phyloP scores from a whole-genome alignment of 139 green algal genomes.

The Picochlorum sp. region DNA sequence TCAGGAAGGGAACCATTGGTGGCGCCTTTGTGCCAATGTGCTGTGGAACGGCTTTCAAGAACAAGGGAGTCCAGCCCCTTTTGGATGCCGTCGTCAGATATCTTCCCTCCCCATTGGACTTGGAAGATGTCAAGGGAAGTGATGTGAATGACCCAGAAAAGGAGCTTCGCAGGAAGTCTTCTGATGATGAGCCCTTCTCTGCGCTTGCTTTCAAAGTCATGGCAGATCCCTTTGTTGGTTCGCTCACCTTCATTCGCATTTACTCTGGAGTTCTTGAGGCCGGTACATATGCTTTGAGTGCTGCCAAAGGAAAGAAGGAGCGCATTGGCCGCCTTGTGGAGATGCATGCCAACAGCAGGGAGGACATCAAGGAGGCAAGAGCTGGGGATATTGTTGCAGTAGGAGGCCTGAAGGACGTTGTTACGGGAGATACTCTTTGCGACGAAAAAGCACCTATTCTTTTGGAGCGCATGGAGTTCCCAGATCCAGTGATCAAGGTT shows the following conservation, averaged over 20 bases:
- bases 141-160: slow-evolving; percentile 32
- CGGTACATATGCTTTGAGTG: slow-evolving; percentile 84
- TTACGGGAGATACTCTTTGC: slow-evolving; percentile 94
- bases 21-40: slow-evolving; percentile 82
- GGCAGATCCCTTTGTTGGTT: slow-evolving; percentile 91
- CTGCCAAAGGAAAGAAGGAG: slow-evolving; percentile 95
- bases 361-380: slow-evolving; percentile 84
- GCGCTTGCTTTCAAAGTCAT: slow-evolving; percentile 99
- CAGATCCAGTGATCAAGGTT: slow-evolving; percentile 98
- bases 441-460: slow-evolving; percentile 83
- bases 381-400: slow-evolving; percentile 96
- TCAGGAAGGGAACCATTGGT: slow-evolving; percentile 84
- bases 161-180: slow-evolving; percentile 57
- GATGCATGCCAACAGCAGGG: slow-evolving; percentile 97
- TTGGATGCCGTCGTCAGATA: slow-evolving; percentile 92
- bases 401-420: slow-evolving; percentile 89
- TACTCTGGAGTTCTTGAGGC: slow-evolving; percentile 67
- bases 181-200: slow-evolving; percentile 81
- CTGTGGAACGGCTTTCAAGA: slow-evolving; percentile 98
- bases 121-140: slow-evolving; percentile 24
- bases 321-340: slow-evolving; percentile 92
- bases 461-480: slow-evolving; percentile 99
- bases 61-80: slow-evolving; percentile 99
- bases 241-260: slow-evolving; percentile 92
- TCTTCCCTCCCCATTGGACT: slow-evolving; percentile 87